These are phyloP conservation scores for Exobasidium rhododendri DNA, from an alignment of 1,284 basidiomycete genomes.

Conservation along the genomic window DNA sequence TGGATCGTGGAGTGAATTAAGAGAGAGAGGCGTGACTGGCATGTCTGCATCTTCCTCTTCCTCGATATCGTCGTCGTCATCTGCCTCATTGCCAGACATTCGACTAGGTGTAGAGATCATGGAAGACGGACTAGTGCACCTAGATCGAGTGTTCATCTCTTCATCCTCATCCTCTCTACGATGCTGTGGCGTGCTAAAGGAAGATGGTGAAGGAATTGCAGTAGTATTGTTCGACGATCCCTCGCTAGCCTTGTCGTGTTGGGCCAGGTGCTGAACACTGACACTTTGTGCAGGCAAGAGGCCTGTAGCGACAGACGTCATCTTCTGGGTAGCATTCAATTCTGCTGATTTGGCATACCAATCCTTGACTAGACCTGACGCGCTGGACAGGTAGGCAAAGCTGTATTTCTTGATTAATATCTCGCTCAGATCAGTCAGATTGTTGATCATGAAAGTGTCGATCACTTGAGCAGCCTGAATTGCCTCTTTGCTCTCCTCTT, in stretches of 20 bases:
- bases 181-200: slow-evolving; percentile 7
- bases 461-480: slow-evolving; percentile 66
- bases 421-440: slow-evolving; percentile 83
- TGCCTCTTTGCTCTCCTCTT: slow-evolving; percentile 15
- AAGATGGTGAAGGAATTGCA: neutral
- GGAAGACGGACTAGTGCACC: slow-evolving; percentile 42
- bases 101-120: slow-evolving; percentile 49
- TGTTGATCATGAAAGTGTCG: slow-evolving; percentile 77
- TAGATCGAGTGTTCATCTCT: slow-evolving; percentile 42
- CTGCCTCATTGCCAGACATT: slow-evolving; percentile 18
- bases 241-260: neutral
- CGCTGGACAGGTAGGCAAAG: slow-evolving; percentile 87
- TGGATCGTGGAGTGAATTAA: slow-evolving; percentile 49
- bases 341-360: slow-evolving; percentile 63
- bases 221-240: neutral
- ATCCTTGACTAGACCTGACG: slow-evolving; percentile 84
- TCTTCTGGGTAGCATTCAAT: neutral
- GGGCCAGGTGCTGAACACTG: slow-evolving; percentile 10
- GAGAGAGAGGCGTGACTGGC: slow-evolving; percentile 51
- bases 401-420: slow-evolving; percentile 97
- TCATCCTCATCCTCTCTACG: slow-evolving; percentile 13
- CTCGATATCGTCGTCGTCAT: slow-evolving; percentile 29
- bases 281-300: slow-evolving; percentile 32
- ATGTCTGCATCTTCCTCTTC: slow-evolving; percentile 51
- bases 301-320: slow-evolving; percentile 10